Conservation (phyloP, 2,329 filamentous ascomycete genomes). For the Fusarium staphyleae region DNA sequence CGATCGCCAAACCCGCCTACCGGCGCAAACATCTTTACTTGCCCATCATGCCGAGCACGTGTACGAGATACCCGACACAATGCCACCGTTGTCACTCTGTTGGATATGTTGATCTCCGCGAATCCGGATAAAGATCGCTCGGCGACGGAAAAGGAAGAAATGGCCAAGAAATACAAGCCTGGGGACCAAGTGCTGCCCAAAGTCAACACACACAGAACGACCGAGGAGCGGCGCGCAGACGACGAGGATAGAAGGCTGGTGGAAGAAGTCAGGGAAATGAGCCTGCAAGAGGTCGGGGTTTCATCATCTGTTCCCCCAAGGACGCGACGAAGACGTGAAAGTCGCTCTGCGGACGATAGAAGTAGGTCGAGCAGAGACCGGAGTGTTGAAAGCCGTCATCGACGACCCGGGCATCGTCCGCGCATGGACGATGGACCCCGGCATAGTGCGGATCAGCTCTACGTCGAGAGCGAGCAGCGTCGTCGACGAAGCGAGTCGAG, state of each 20-base stretch:
- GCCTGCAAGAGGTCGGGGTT: constrained; percentile 71
- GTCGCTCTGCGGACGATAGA: constrained; percentile 46
- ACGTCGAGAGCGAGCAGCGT: constrained; percentile 46
- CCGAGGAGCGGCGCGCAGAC: constrained; percentile 62
- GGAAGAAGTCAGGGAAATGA: constrained; percentile 75
- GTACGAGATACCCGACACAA: constrained; percentile 91
- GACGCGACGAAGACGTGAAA: constrained; percentile 44
- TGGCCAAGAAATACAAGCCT: constrained; percentile 77
- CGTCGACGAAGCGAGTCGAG: constrained; percentile 55
- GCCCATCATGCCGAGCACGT: constrained; percentile 86
- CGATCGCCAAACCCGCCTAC: constrained; percentile 57
- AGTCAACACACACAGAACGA: constrained; percentile 57
- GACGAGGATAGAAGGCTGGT: constrained; percentile 74
- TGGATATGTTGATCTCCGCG: constrained; percentile 85
- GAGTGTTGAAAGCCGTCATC: constrained; percentile 44
- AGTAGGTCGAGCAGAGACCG: constrained; percentile 44
- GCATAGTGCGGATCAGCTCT: constrained; percentile 48
- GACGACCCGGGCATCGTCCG: constrained; percentile 36
- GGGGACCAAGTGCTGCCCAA: constrained; percentile 82
- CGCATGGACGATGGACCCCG: constrained; percentile 39
- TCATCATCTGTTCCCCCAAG: constrained; percentile 47
- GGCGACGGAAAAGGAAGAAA: constrained; percentile 76
- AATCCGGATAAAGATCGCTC: constrained; percentile 79
- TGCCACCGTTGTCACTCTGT: constrained; percentile 84
- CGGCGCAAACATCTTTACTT: constrained; percentile 72